Base-by-base conservation (phyloP, 179 eudicot species). In the Spergularia azorica region DNA sequence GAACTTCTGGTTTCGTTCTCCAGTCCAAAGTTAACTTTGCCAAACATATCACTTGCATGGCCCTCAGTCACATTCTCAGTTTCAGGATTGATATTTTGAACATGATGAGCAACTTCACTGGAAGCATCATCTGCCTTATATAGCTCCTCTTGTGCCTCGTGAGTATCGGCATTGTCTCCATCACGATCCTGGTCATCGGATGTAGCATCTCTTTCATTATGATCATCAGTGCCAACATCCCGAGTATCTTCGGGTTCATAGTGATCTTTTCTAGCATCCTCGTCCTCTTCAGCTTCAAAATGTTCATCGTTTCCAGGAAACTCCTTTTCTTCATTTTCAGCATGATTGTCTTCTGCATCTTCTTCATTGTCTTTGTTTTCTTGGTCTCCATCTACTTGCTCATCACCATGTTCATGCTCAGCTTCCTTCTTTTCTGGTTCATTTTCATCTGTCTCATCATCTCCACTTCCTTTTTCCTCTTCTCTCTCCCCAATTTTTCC, bases 71-170 rank as follows among this genome's bases (percentile, higher is more conserved):
- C 85, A 56, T 80, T 87, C 77, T 83, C 87, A 43, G 81, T 84
- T 79, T 82, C 85, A 5, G 80, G 83, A 60, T 76, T 73, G 2
- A 38, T 32, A 39, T 60, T 83, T 69, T 78, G 85, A 41, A 75
- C 73, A 67, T 91, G 85, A 73, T 90, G 95, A 63, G 93, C 87
- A 81, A 95, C 99, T 76, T 96, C 99, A 83, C 99, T 95, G 32
- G 98, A 95, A 78, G 98, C 98, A 86, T 95, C 97, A 82, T 95
- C 97, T 8, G 92, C 98, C 83, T 86, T 91, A 73, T 95, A 95
- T 21, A 87, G 87, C 81, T 89, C 92, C 76, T 93, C 98, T 67
- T 96, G 90, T 59, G 97, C 96, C 79, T 90, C 95, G 46, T 87
- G 96, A 64, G 86, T 79, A 68, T 79, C 85, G 73, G 68, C 76